Percentiles rank a stretch among this genome's conserved stretches.
Conservation (phyloP, 176 grass and related monocot species). For the Avena sativa region DNA sequence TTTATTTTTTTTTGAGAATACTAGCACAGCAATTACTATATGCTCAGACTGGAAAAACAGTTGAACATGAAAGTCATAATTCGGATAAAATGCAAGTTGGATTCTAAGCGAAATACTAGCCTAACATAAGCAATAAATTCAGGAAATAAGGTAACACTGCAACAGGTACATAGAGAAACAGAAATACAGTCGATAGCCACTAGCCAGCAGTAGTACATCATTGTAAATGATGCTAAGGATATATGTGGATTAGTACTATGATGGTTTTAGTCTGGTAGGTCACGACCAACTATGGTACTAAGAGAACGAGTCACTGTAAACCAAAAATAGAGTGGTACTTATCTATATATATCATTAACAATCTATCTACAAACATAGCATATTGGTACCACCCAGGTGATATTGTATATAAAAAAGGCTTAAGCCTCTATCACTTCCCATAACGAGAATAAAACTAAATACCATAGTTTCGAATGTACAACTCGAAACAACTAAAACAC, state of each 20-base stretch:
- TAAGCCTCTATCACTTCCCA: neutral
- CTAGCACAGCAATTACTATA: neutral
- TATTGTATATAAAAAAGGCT: conserved; percentile 15
- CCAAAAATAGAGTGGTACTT: neutral
- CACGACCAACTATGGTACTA: neutral
- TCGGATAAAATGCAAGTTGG: neutral
- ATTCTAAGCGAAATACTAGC: conserved; percentile 11
- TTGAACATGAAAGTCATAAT: conserved; percentile 17
- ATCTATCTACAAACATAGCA: conserved; percentile 1
- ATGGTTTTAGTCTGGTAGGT: neutral
- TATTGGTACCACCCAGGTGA: neutral
- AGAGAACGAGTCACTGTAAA: neutral
- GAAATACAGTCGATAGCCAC: neutral
- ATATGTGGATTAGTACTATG: conserved; percentile 20
- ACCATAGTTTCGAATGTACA: conserved; percentile 13
- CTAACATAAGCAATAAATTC: neutral
- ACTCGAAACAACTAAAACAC: neutral
- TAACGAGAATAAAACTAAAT: conserved; percentile 13
- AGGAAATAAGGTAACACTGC: neutral
- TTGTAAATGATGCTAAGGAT: neutral
- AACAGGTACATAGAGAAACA: neutral
- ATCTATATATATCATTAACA: neutral
- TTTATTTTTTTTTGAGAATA: too few species aligned
- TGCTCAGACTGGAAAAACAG: neutral
- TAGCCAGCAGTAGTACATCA: neutral